Evolutionary conservation across 1,284 basidiomycete species (phyloP), one percentile per base, ranked within the genome.

Genomic region (Cryptococcus wingfieldii): DNA sequence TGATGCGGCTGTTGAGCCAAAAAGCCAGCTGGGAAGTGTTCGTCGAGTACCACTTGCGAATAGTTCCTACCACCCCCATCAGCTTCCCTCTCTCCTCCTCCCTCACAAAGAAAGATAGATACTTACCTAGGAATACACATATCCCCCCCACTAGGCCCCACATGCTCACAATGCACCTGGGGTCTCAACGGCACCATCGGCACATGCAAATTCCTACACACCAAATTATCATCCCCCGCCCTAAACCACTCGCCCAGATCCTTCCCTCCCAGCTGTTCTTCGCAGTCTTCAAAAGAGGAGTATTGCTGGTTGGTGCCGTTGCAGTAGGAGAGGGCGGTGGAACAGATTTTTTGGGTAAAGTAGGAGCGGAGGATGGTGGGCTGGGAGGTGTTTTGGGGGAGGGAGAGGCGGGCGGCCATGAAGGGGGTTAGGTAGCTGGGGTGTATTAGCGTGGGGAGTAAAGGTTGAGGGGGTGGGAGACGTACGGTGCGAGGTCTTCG

Each of bases 51-150:
- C 31, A 34, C 31, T 10, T 34, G 31, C 7, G 31, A 1, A 34
- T 34, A 34, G 10, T 34, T 34, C 31, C 31, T 34, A 8, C 31
- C 31, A 34, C 10, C 10, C 31, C 31, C 31, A 10, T 34, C 31
- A 34, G 31, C 31, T 10, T 34, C 31, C 10, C 31, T 34, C 31
- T 34, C 10, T 34, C 31, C 6, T 10, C 6, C 7, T 10, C 31
- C 31, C 6, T 34, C 31, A 4, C 0, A 8, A 8, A 2, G 1
- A 2, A 8, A 8, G 45, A 27, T 6, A 19, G 44, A 9, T 18
- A 37, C 65, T 59, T 38, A 67, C 64, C 65, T 50, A 4, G 46
- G 28, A 5, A 62, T 54, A 55, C 69, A 71, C 55, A 66, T 62
- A 47, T 59, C 58, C 10, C 67, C 66, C 2, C 67, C 69, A 2